Evolutionary conservation across 495 filamentous ascomycete genomes (phyloP).

Genomic region (Tetracladium marchalianum): DNA sequence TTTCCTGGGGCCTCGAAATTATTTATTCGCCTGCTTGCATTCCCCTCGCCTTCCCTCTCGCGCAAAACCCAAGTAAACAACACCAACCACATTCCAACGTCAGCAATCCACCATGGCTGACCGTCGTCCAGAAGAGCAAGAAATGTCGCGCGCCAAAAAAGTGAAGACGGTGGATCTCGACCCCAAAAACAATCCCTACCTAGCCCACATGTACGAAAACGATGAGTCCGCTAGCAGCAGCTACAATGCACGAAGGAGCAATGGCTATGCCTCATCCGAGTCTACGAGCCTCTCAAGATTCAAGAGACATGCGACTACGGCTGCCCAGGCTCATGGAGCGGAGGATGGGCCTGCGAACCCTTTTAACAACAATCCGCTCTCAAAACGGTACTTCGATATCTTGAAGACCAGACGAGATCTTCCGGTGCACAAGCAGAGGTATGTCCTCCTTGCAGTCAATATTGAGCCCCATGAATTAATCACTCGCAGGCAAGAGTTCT

Average conservation of each 20-base stretch:
- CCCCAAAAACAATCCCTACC: slow-evolving; percentile 60
- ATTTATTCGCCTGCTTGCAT: not conserved
- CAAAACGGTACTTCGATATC: slow-evolving; percentile 80
- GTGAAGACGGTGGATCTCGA: slow-evolving; percentile 29
- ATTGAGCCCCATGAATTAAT: not conserved
- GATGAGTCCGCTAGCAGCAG: slow-evolving; percentile 21
- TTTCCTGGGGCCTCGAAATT: too few relatives aligned
- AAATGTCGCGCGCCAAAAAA: slow-evolving; percentile 32
- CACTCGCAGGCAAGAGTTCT: slow-evolving; percentile 69
- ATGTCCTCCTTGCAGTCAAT: slow-evolving; percentile 18
- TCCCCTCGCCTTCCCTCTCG: slow-evolving; percentile 8
- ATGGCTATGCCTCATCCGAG: slow-evolving; percentile 29
- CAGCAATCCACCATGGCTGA: slow-evolving; percentile 27
- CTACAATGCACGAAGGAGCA: slow-evolving; percentile 18
- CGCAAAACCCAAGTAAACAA: slow-evolving; percentile 8
- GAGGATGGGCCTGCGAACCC: slow-evolving; percentile 82
- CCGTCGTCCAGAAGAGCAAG: slow-evolving; percentile 26
- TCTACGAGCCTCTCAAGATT: slow-evolving; percentile 51
- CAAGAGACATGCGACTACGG: slow-evolving; percentile 72
- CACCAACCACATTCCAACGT: slow-evolving; percentile 7
- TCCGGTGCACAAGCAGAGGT: slow-evolving; percentile 86
- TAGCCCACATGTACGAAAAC: slow-evolving; percentile 75
- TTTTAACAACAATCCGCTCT: slow-evolving; percentile 67
- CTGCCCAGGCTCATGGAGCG: slow-evolving; percentile 55
- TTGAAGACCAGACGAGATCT: slow-evolving; percentile 73